These are phyloP conservation scores for Leccinellum albellum DNA, from an alignment of 768 basidiomycete genomes.

Conservation along the genomic window DNA sequence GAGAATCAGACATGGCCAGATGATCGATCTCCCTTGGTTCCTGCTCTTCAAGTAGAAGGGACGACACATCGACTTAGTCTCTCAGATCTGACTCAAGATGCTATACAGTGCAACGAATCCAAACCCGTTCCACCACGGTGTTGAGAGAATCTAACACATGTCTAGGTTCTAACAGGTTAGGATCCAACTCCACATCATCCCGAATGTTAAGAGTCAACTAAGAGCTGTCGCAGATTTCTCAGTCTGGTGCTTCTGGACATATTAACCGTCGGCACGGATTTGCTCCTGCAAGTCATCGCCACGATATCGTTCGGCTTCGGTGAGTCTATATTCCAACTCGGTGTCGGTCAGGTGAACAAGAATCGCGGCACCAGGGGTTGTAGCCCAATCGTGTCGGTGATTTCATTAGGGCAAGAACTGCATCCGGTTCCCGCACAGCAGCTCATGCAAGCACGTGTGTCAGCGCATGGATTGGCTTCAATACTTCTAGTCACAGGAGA, in stretches of 20 bases:
- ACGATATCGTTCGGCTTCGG: conserved; percentile 75
- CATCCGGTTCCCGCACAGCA: conserved; percentile 49
- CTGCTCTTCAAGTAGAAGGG: conserved; percentile 1
- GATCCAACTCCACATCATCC: conserved; percentile 41
- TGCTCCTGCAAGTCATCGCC: conserved; percentile 48
- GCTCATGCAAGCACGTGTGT: conserved; percentile 63
- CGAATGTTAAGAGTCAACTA: too few relatives aligned
- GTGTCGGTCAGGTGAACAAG: neutral
- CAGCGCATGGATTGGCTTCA: conserved; percentile 54
- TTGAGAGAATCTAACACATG: too few relatives aligned
- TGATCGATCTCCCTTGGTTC: neutral
- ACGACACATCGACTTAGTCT: conserved; percentile 46
- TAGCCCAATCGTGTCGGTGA: conserved; percentile 73
- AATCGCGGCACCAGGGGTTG: conserved; percentile 44
- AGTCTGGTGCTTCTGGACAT: conserved; percentile 71
- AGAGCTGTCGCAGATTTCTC: conserved; percentile 55
- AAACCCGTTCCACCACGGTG: too few relatives aligned
- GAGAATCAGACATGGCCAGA: conserved; percentile 2
- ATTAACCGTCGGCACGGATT: conserved; percentile 72
- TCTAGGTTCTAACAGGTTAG: too few relatives aligned
- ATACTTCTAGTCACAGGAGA: conserved; percentile 53
- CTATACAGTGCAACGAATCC: conserved; percentile 13
- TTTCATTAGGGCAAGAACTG: conserved; percentile 57
- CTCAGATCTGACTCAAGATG: conserved; percentile 54
- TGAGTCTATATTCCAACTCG: conserved; percentile 8